phyloP scores from a whole-genome alignment of 441 rosid species.

The Populus trichocarpa region DNA sequence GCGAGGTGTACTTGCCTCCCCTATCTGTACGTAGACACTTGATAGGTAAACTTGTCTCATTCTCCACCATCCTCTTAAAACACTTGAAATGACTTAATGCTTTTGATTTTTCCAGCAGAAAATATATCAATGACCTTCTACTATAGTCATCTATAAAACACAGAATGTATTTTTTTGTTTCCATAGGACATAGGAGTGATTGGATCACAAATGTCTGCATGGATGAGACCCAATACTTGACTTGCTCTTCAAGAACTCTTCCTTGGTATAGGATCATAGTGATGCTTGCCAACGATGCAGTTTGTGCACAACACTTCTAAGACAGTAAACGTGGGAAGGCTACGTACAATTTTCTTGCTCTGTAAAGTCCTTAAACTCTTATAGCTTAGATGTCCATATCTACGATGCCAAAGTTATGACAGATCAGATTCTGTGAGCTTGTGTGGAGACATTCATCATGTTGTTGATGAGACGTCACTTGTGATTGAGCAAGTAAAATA shows the following conservation, averaged over 20 bases:
- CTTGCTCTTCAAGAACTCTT: neutral
- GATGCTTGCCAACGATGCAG: neutral
- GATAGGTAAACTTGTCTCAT: neutral
- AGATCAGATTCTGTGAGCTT: neutral
- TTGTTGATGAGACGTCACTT: too few species aligned
- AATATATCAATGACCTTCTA: neutral
- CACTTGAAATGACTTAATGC: neutral
- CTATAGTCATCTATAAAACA: neutral
- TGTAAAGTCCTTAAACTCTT: neutral
- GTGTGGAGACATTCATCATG: neutral
- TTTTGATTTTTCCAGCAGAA: neutral
- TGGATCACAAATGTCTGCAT: too few species aligned
- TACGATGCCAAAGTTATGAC: neutral
- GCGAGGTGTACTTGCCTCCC: neutral
- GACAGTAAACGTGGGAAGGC: neutral
- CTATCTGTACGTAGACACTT: neutral
- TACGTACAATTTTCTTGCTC: neutral
- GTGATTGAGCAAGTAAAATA: too few species aligned
- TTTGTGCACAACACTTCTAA: neutral
- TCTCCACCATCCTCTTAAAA: neutral
- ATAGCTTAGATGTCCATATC: slow-evolving; percentile 4
- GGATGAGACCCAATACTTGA: neutral
- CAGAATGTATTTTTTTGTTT: neutral
- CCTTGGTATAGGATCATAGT: neutral
- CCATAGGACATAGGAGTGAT: too few species aligned